Conservation (phyloP, 345 rosid genomes). For the Ceriops tagal region DNA sequence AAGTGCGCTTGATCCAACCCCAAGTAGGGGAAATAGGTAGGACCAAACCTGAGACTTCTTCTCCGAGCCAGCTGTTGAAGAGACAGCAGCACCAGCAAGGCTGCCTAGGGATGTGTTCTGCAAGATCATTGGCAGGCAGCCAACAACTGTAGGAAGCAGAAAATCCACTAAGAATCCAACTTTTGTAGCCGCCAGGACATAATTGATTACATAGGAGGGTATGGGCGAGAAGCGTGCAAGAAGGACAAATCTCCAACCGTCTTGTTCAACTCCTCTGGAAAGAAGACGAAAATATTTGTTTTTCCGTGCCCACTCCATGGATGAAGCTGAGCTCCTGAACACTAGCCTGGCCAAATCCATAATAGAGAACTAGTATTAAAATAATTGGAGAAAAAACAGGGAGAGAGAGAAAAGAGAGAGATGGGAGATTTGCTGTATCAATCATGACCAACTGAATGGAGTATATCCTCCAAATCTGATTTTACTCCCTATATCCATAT, state of each 20-base stretch:
- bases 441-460: too few species aligned
- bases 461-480: too few species aligned
- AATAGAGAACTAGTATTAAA: conserved; percentile 3
- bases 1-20: conserved; percentile 71
- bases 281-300: conserved; percentile 75
- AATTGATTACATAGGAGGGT: conserved; percentile 83
- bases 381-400: conserved; percentile 3
- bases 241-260: conserved; percentile 94
- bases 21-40: conserved; percentile 67
- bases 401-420: background rate
- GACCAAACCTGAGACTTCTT: conserved; percentile 65
- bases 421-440: too few species aligned
- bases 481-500: too few species aligned
- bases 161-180: conserved; percentile 78
- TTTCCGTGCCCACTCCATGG: conserved; percentile 61
- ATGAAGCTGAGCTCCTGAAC: conserved; percentile 60
- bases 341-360: conserved; percentile 49
- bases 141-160: conserved; percentile 74
- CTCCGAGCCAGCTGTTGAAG: conserved; percentile 58
- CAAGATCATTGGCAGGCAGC: conserved; percentile 88
- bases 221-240: conserved; percentile 95
- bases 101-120: conserved; percentile 94
- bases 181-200: conserved; percentile 82
- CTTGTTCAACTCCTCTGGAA: conserved; percentile 75
- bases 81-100: conserved; percentile 92